Evolutionary conservation across 192 early-diverging fungal genomes (phyloP).

Genomic region (Thoreauomyces humboldtii): DNA sequence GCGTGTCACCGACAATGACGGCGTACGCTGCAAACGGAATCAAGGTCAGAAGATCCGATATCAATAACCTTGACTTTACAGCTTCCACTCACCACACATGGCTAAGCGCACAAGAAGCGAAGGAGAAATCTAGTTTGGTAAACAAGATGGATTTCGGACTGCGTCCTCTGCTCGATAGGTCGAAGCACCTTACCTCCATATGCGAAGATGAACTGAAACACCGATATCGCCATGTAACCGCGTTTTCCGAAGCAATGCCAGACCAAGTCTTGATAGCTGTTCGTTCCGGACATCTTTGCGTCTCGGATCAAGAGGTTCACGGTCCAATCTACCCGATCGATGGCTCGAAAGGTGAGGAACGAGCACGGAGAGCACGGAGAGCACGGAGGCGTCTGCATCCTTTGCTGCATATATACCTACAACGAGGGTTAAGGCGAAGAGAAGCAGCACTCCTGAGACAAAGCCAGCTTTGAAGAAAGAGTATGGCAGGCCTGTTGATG

Average conservation of each 20-base stretch:
- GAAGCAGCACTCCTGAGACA: conserved; percentile 48
- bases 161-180: too few relatives aligned
- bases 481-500: conserved; percentile 78
- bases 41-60: too few relatives aligned
- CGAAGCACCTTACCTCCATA: conserved; percentile 66
- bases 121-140: too few relatives aligned
- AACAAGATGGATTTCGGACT: too few relatives aligned
- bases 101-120: too few relatives aligned
- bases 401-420: conserved; percentile 65
- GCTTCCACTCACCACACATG: conserved; percentile 19
- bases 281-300: conserved; percentile 73
- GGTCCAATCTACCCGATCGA: conserved; percentile 37
- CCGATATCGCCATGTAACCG: conserved; percentile 70
- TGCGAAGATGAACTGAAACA: conserved; percentile 92
- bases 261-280: conserved; percentile 81
- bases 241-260: conserved; percentile 76
- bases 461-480: conserved; percentile 80
- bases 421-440: conserved; percentile 52
- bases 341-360: too few relatives aligned
- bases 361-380: too few relatives aligned
- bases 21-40: conserved; percentile 49
- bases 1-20: conserved; percentile 82
- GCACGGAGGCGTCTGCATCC: too few relatives aligned
- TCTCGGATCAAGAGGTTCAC: conserved; percentile 66
- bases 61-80: too few relatives aligned